Percentiles rank a stretch among this genome's conserved stretches.
phyloP scores from a whole-genome alignment of 2,329 filamentous ascomycete genomes.

The Davidsoniella virescens region DNA sequence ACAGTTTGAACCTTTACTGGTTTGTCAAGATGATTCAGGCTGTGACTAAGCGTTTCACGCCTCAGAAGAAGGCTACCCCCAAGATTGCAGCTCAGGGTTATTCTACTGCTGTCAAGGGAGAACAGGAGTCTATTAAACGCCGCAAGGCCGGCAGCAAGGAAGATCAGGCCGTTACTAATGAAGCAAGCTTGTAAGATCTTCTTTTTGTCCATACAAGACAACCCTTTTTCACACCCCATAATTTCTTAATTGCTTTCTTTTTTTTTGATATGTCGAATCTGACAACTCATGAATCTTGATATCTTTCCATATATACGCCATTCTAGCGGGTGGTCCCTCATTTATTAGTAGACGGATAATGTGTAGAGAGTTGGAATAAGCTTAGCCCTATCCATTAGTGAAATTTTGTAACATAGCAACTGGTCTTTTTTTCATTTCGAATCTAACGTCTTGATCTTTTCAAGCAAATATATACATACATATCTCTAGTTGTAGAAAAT shows the following conservation, averaged over 20 bases:
- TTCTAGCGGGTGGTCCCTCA: no score
- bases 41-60: constrained; percentile 56
- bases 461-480: neutral
- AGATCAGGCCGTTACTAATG: constrained; percentile 5
- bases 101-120: constrained; percentile 9
- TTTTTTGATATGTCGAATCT: no score
- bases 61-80: neutral
- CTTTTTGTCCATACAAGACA: neutral
- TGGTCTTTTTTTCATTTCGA: neutral
- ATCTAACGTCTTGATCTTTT: neutral
- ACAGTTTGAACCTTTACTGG: constrained; percentile 69
- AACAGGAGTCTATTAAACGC: constrained; percentile 3
- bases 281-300: no score
- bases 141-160: constrained; percentile 9
- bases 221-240: neutral
- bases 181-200: constrained; percentile 3
- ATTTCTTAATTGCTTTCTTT: no score
- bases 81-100: neutral
- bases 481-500: neutral
- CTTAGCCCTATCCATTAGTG: no score
- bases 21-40: constrained; percentile 76
- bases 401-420: no score
- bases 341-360: no score
- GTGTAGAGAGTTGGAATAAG: no score
- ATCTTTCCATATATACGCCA: no score